A percentile compares a stretch with the other conserved stretches of the same genome.
phyloP scores from a whole-genome alignment of 179 eudicot genomes.

The Silene noctiflora region DNA sequence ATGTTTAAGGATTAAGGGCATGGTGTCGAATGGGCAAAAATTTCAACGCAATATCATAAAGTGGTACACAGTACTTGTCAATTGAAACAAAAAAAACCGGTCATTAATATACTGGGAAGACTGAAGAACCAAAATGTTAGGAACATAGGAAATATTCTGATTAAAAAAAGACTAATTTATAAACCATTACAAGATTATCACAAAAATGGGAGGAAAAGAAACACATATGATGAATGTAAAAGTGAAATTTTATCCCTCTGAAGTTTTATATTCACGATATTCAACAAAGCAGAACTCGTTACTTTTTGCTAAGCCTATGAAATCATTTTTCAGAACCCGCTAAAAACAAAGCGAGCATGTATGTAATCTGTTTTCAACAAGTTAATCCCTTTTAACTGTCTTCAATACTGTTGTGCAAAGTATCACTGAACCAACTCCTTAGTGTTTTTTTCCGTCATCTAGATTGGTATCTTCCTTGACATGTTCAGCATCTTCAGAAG shows the following conservation, averaged over 20 bases:
- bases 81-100: too few species aligned
- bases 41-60: background rate
- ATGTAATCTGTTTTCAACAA: background rate
- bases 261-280: background rate
- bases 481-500: conserved; percentile 36
- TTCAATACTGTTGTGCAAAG: background rate
- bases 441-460: conserved; percentile 32
- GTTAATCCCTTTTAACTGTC: background rate
- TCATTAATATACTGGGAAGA: too few species aligned
- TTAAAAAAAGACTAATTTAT: too few species aligned
- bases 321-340: background rate
- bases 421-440: conserved; percentile 4
- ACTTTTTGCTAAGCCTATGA: conserved; percentile 1
- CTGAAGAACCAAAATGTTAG: too few species aligned
- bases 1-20: background rate
- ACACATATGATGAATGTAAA: background rate
- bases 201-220: background rate
- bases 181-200: background rate
- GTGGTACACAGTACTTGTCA: too few species aligned
- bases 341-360: conserved; percentile 12
- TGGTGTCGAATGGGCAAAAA: background rate
- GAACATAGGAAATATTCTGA: too few species aligned
- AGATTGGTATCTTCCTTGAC: conserved; percentile 38
- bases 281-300: conserved; percentile 1
- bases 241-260: background rate